These are phyloP conservation scores for Malassezia sp. DNA, from an alignment of 1,284 basidiomycete species.

Conservation along the genomic window DNA sequence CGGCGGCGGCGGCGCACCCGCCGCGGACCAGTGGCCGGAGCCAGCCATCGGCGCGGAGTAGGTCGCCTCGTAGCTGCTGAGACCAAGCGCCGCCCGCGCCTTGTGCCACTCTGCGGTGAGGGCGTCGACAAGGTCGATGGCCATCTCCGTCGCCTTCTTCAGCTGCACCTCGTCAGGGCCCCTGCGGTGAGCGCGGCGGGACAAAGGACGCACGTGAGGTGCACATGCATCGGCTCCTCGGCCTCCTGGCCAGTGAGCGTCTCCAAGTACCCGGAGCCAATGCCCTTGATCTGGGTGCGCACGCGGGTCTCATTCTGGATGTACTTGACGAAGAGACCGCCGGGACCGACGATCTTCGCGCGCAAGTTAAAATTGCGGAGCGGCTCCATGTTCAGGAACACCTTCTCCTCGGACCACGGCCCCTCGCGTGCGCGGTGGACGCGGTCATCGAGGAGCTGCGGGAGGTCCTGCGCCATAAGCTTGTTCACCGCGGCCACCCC, in stretches of 20 bases:
- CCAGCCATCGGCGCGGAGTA: too few species aligned
- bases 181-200: background rate
- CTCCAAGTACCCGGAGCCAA: constrained; percentile 89
- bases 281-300: constrained; percentile 93
- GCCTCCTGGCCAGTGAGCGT: constrained; percentile 80
- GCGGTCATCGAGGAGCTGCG: constrained; percentile 38
- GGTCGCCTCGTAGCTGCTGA: constrained; percentile 1
- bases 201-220: too few species aligned
- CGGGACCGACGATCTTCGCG: constrained; percentile 91
- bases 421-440: constrained; percentile 17
- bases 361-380: constrained; percentile 93
- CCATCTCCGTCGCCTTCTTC: constrained; percentile 30
- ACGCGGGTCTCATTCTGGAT: constrained; percentile 94
- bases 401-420: constrained; percentile 37
- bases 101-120: constrained; percentile 38
- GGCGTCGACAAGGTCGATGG: constrained; percentile 38
- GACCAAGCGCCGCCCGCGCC: constrained; percentile 21
- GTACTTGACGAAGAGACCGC: constrained; percentile 84
- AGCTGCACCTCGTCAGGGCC: constrained; percentile 37
- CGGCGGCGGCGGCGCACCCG: constrained; percentile 6
- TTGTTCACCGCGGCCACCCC: constrained; percentile 77
- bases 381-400: constrained; percentile 68
- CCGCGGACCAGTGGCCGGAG: constrained; percentile 1
- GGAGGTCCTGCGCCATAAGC: constrained; percentile 64
- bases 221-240: constrained; percentile 72